phyloP scores from a whole-genome alignment of 225 moss, liverwort and hornwort genomes.

The Pseudoscleropodium purum region DNA sequence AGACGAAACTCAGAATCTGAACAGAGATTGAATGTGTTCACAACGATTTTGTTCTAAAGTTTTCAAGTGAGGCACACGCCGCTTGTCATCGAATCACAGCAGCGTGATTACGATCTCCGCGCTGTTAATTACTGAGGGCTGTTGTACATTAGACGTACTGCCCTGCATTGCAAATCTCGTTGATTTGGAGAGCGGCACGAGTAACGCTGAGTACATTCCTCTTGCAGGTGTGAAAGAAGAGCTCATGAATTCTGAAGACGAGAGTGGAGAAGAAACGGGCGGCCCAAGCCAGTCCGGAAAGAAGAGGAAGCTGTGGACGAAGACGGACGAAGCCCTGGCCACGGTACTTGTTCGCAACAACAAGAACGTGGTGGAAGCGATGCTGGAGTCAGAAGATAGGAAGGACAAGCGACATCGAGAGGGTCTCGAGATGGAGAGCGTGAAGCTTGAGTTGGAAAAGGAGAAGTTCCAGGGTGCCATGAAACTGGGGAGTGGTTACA shows the following conservation, averaged over 20 bases:
- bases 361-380: neutral
- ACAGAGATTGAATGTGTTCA: too few relatives aligned
- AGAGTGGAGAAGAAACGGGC: neutral
- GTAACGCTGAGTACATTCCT: neutral
- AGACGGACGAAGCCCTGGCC: neutral
- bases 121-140: neutral
- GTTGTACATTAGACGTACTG: neutral
- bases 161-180: neutral
- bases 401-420: neutral
- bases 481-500: neutral
- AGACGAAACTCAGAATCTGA: too few relatives aligned
- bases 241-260: neutral
- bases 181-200: neutral
- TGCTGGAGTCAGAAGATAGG: neutral
- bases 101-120: neutral
- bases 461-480: neutral
- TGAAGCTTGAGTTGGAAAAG: neutral
- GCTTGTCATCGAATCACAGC: neutral
- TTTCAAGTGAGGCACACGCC: too few relatives aligned
- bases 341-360: neutral
- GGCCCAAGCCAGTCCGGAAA: neutral
- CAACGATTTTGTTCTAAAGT: too few relatives aligned
- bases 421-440: neutral
- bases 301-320: neutral
- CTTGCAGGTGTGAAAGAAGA: neutral